A percentile compares a stretch with the other conserved stretches of the same genome.
phyloP scores from a whole-genome alignment of 306 rosid genomes.

The Quercus cerris region DNA sequence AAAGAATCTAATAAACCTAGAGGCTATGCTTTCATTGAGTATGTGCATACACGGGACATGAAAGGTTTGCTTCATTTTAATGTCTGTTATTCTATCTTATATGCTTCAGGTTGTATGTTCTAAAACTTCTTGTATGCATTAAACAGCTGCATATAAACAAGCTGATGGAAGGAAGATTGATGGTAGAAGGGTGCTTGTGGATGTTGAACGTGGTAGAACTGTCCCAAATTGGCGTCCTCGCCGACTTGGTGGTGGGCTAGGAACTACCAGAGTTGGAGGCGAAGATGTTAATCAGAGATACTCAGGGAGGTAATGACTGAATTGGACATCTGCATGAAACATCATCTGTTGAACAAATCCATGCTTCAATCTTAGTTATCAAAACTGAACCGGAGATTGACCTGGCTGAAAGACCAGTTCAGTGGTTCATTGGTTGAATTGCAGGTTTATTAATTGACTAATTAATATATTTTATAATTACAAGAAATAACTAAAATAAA shows the following conservation, averaged over 20 bases:
- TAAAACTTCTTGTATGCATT: slow-evolving; percentile 3
- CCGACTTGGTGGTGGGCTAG: slow-evolving; percentile 97
- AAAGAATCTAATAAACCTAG: slow-evolving; percentile 70
- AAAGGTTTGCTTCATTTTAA: slow-evolving; percentile 57
- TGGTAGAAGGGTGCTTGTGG: slow-evolving; percentile 96
- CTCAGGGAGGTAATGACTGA: slow-evolving; percentile 70
- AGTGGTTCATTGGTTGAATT: no score
- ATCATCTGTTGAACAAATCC: background rate
- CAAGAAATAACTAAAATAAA: no score
- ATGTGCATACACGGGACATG: slow-evolving; percentile 95
- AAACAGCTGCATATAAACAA: slow-evolving; percentile 98
- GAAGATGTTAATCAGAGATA: slow-evolving; percentile 83
- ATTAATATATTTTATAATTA: no score
- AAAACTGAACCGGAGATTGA: no score
- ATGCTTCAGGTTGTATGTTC: background rate
- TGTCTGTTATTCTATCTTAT: slow-evolving; percentile 1
- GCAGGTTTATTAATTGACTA: no score
- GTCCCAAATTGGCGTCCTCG: slow-evolving; percentile 99
- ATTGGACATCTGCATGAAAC: background rate
- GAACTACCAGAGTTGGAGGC: slow-evolving; percentile 94
- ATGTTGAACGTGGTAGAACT: slow-evolving; percentile 98
- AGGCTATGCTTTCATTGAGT: slow-evolving; percentile 96
- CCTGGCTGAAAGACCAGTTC: no score
- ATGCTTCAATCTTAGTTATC: no score
- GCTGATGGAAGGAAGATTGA: slow-evolving; percentile 99